Evolutionary conservation across 78 protist genomes (phyloP).

Genomic region (Dictyostelium capitatum): DNA sequence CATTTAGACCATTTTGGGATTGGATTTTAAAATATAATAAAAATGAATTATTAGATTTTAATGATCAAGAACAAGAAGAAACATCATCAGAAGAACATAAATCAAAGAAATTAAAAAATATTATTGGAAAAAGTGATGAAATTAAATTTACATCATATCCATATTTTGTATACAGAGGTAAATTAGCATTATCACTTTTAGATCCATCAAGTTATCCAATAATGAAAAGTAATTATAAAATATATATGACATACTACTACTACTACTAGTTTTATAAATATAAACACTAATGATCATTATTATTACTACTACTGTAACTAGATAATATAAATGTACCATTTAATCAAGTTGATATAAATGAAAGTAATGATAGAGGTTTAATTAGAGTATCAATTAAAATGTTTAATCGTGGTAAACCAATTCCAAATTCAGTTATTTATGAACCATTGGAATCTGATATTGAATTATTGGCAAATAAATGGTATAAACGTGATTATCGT

Average conservation of each 20-base stretch:
- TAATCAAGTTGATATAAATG: neutral
- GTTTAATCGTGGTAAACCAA: conserved; percentile 58
- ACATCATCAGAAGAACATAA: conserved; percentile 35
- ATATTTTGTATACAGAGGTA: conserved; percentile 77
- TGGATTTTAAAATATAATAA: conserved; percentile 40
- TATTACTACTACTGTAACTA: neutral
- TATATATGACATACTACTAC: too few species aligned
- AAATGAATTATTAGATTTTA: neutral
- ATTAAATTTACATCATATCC: neutral
- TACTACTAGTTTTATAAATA: too few species aligned
- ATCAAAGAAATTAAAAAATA: conserved; percentile 20
- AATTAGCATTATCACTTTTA: conserved; percentile 48
- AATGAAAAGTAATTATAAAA: conserved; percentile 68
- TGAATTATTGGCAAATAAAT: neutral
- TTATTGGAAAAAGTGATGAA: neutral
- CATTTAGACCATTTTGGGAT: conserved; percentile 46
- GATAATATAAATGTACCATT: conserved; percentile 7
- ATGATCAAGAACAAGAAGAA: neutral
- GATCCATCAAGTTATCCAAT: conserved; percentile 20
- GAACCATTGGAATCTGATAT: conserved; percentile 28
- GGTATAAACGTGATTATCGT: neutral
- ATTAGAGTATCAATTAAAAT: conserved; percentile 57
- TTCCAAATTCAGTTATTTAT: conserved; percentile 60
- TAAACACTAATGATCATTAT: too few species aligned
- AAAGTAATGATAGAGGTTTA: conserved; percentile 56